phyloP scores from a whole-genome alignment of 768 basidiomycete species.

The Xerocomus potaroensis region DNA sequence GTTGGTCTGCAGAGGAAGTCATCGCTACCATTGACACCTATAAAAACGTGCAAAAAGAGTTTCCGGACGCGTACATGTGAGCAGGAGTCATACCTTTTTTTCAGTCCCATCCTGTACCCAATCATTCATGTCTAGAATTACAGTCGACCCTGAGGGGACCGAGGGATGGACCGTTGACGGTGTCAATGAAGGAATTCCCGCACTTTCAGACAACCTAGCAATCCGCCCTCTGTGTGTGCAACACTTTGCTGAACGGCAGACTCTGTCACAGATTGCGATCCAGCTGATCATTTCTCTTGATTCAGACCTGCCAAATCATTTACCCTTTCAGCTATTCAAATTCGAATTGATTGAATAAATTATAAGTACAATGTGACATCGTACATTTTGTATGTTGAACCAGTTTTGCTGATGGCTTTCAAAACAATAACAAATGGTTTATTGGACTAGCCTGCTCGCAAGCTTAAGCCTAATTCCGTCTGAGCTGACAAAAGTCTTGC shows the following conservation, averaged over 20 bases:
- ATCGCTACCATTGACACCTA: not conserved
- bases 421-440: too few relatives aligned
- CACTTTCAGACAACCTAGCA: not conserved
- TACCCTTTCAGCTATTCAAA: not conserved
- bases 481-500: too few relatives aligned
- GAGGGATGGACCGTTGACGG: not conserved
- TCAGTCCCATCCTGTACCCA: not conserved
- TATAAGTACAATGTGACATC: too few relatives aligned
- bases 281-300: not conserved
- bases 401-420: too few relatives aligned
- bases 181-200: too few relatives aligned
- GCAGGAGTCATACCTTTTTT: not conserved
- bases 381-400: too few relatives aligned
- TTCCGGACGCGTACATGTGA: not conserved
- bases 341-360: too few relatives aligned
- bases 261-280: not conserved
- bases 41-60: not conserved
- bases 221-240: not conserved
- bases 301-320: not conserved
- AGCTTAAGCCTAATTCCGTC: too few relatives aligned
- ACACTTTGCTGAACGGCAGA: not conserved
- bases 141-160: not conserved
- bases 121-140: not conserved
- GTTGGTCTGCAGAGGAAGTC: not conserved
- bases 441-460: too few relatives aligned